Percentiles rank a stretch among this genome's conserved stretches.
Evolutionary conservation across 1,284 basidiomycete genomes (phyloP).

Genomic region (Veloporphyrellus conicus): DNA sequence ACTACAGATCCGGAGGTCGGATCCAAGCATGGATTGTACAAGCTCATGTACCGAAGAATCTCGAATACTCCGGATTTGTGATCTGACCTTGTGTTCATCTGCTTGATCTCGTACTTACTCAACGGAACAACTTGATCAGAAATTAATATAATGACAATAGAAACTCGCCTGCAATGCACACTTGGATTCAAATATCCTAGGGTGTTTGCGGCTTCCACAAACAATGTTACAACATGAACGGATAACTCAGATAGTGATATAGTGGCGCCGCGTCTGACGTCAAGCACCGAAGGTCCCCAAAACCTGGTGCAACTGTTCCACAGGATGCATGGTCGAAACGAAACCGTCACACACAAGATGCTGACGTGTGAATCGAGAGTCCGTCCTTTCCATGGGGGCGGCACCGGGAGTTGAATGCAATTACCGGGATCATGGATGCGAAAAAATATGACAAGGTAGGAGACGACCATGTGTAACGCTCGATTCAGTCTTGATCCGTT

Average conservation of each 20-base stretch:
- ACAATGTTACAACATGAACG: conserved; percentile 3
- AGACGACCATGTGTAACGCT: conserved; percentile 12
- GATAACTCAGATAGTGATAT: conserved; percentile 8
- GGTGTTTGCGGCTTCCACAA: too few species aligned
- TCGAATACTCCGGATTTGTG: not conserved
- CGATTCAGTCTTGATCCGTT: conserved; percentile 66
- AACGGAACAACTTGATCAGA: too few species aligned
- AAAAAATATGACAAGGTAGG: not conserved
- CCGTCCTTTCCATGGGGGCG: not conserved
- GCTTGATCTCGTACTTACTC: too few species aligned
- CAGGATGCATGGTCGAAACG: not conserved
- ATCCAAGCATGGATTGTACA: conserved; percentile 4
- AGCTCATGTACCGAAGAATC: conserved; percentile 13
- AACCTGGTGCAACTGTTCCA: conserved; percentile 4
- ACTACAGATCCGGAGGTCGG: conserved; percentile 8
- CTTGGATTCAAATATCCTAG: too few species aligned
- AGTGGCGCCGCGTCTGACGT: not conserved
- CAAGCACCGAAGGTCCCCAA: not conserved
- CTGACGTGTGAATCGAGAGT: conserved; percentile 21
- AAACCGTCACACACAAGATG: conserved; percentile 6
- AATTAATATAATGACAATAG: too few species aligned
- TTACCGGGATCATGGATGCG: not conserved
- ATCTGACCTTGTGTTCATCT: not conserved
- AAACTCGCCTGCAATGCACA: too few species aligned
- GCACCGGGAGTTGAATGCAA: not conserved